Percentiles rank a stretch among this genome's conserved stretches.
Evolutionary conservation across 148 eudicot species (phyloP).

Genomic region (Chenopodium berlandieri): DNA sequence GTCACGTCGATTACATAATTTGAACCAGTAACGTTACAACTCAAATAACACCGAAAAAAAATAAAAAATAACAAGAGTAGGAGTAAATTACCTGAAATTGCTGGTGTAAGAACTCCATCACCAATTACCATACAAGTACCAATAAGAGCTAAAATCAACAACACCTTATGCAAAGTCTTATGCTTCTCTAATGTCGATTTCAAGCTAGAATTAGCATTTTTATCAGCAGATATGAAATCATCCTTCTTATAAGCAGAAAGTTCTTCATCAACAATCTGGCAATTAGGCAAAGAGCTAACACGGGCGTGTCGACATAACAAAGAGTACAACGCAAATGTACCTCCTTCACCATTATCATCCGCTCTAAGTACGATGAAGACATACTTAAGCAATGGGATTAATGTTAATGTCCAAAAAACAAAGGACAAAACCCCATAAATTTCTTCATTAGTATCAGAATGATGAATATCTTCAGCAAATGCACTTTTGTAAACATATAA

Average conservation of each 20-base stretch:
- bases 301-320: constrained; percentile 63
- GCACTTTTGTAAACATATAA: constrained; percentile 66
- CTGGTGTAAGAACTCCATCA: constrained; percentile 77
- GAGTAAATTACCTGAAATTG: constrained; percentile 54
- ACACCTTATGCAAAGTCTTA: constrained; percentile 49
- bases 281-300: constrained; percentile 60
- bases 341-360: constrained; percentile 89
- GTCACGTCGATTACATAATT: too few species aligned
- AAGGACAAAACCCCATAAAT: constrained; percentile 69
- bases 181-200: constrained; percentile 53
- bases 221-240: constrained; percentile 8
- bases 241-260: constrained; percentile 38
- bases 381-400: constrained; percentile 75
- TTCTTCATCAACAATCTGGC: constrained; percentile 45
- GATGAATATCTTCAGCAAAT: constrained; percentile 45
- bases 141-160: constrained; percentile 66
- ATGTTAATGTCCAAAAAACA: constrained; percentile 77
- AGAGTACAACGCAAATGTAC: constrained; percentile 74
- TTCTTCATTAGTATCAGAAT: constrained; percentile 45
- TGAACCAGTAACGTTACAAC: background rate
- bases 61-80: background rate
- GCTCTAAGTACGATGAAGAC: constrained; percentile 69
- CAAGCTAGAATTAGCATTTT: constrained; percentile 25
- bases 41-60: background rate
- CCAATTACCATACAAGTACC: constrained; percentile 82